Conservation (phyloP, 2,329 filamentous ascomycete genomes). For the Rhynchosporium secalis region DNA sequence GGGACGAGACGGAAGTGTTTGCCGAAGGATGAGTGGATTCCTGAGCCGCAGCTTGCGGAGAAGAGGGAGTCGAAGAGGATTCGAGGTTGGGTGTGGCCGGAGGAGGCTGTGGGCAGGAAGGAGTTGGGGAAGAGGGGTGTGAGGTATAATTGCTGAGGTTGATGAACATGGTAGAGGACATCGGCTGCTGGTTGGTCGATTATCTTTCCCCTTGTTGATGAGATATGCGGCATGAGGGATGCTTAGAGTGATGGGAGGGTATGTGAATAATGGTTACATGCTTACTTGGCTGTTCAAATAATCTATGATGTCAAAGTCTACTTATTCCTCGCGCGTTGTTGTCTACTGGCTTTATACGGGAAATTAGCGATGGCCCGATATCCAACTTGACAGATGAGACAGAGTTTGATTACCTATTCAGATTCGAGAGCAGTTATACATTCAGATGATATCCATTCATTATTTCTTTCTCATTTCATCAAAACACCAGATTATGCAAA, state of each 20-base stretch:
- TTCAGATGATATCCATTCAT: no score
- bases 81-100: conserved; percentile 73
- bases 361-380: no score
- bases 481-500: no score
- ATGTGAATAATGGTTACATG: conserved; percentile 15
- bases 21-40: conserved; percentile 74
- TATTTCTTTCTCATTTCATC: no score
- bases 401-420: no score
- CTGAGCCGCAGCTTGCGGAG: conserved; percentile 69
- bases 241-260: conserved; percentile 13
- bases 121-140: conserved; percentile 69
- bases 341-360: no score
- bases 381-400: no score
- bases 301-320: conserved; percentile 11
- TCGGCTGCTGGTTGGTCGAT: conserved; percentile 19
- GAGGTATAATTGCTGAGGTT: conserved; percentile 45
- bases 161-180: not conserved
- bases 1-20: conserved; percentile 69
- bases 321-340: not conserved
- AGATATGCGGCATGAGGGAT: conserved; percentile 12
- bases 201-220: conserved; percentile 2
- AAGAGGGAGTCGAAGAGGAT: conserved; percentile 75
- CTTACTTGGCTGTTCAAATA: conserved; percentile 11
- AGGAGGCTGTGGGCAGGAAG: conserved; percentile 70
- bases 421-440: no score